phyloP scores from a whole-genome alignment of 768 basidiomycete genomes.

The Harrya chromipes region DNA sequence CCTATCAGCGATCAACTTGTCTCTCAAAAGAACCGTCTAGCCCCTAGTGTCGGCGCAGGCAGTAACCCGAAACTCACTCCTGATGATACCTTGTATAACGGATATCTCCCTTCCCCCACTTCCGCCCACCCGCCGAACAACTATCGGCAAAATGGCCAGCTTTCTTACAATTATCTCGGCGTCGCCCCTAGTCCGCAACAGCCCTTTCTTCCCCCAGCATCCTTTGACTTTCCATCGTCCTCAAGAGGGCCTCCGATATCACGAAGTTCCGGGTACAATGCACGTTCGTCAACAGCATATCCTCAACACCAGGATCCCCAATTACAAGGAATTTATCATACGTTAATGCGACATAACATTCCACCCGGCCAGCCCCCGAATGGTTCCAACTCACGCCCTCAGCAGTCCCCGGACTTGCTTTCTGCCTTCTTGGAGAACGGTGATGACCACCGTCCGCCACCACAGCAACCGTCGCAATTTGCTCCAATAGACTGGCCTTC shows the following conservation, averaged over 20 bases:
- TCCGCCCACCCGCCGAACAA: slow-evolving; percentile 24
- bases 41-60: slow-evolving; percentile 17
- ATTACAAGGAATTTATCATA: slow-evolving; percentile 31
- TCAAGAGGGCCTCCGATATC: slow-evolving; percentile 23
- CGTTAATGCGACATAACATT: slow-evolving; percentile 28
- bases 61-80: slow-evolving; percentile 23
- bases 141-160: slow-evolving; percentile 29
- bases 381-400: slow-evolving; percentile 18
- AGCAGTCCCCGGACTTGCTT: slow-evolving; percentile 27
- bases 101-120: slow-evolving; percentile 32
- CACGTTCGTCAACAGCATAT: slow-evolving; percentile 24
- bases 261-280: slow-evolving; percentile 23
- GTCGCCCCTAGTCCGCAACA: slow-evolving; percentile 20
- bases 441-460: slow-evolving; percentile 26
- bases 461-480: slow-evolving; percentile 24
- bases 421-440: slow-evolving; percentile 29
- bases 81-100: slow-evolving; percentile 30
- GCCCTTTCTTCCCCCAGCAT: slow-evolving; percentile 20
- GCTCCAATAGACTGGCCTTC: slow-evolving; percentile 34
- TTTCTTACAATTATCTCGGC: slow-evolving; percentile 25
- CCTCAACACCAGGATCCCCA: slow-evolving; percentile 30
- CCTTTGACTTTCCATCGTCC: slow-evolving; percentile 31
- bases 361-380: slow-evolving; percentile 18
- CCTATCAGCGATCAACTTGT: slow-evolving; percentile 23
- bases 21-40: slow-evolving; percentile 33